phyloP scores from a whole-genome alignment of 148 eudicot species.

The Selenicereus undatus region DNA sequence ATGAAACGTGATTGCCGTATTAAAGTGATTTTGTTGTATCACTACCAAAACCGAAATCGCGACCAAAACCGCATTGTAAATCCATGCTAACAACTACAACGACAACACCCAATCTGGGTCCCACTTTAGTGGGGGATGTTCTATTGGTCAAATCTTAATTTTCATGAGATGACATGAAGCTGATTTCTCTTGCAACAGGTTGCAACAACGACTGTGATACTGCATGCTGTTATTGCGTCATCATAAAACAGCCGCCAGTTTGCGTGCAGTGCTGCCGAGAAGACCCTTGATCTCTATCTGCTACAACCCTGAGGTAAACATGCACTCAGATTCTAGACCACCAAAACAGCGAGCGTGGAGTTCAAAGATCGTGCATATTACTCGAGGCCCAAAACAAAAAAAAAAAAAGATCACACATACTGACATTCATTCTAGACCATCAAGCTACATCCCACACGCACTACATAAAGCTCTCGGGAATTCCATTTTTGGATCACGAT shows the following conservation, averaged over 20 bases:
- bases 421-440: not conserved
- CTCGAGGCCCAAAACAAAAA: too few relatives aligned
- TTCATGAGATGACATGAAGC: not conserved
- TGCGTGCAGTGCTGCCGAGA: constrained; percentile 8
- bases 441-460: not conserved
- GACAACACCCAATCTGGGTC: too few relatives aligned
- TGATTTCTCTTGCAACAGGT: constrained; percentile 9
- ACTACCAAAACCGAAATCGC: too few relatives aligned
- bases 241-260: constrained; percentile 11
- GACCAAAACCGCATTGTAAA: too few relatives aligned
- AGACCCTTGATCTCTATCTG: constrained; percentile 1
- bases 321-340: not conserved
- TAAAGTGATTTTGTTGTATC: too few relatives aligned
- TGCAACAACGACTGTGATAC: constrained; percentile 17
- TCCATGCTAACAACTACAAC: too few relatives aligned
- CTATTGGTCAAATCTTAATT: not conserved
- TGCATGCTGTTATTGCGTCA: constrained; percentile 13
- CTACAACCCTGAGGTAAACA: not conserved
- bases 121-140: too few relatives aligned
- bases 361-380: too few relatives aligned
- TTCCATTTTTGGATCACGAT: not conserved
- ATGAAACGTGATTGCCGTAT: too few relatives aligned
- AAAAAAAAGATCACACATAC: not conserved
- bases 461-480: not conserved
- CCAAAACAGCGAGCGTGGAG: too few relatives aligned